phyloP scores from a whole-genome alignment of 345 rosid species.

The Schrenkiella parvula region DNA sequence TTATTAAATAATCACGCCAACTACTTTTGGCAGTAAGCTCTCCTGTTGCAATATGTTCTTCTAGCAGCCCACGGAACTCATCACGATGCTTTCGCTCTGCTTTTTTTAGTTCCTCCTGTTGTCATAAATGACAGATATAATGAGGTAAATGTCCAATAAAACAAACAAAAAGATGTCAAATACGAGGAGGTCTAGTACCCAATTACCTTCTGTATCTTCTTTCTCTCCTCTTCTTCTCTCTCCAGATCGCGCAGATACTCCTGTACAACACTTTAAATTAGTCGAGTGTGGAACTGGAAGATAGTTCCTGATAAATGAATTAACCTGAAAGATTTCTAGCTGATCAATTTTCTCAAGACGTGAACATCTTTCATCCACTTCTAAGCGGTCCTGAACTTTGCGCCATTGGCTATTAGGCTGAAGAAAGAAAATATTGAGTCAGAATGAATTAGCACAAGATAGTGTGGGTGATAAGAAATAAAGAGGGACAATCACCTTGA shows the following conservation, averaged over 20 bases:
- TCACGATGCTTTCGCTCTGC: conserved; percentile 93
- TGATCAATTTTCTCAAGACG: conserved; percentile 89
- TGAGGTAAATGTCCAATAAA: conserved; percentile 1
- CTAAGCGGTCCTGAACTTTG: conserved; percentile 90
- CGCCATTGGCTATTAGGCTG: conserved; percentile 97
- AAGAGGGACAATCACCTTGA: conserved; percentile 51
- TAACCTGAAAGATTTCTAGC: conserved; percentile 84
- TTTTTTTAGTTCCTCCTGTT: conserved; percentile 85
- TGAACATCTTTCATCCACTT: conserved; percentile 85
- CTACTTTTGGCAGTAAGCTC: conserved; percentile 69
- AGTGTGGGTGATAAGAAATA: background rate
- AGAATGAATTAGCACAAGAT: conserved; percentile 11
- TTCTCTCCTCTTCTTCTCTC: conserved; percentile 93
- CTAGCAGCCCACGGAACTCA: conserved; percentile 84
- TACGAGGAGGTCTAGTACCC: background rate
- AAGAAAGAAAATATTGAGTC: conserved; percentile 11
- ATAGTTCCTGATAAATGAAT: conserved; percentile 7
- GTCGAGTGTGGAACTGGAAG: conserved; percentile 19
- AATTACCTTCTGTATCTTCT: conserved; percentile 82
- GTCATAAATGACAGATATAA: conserved; percentile 24
- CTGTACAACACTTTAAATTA: conserved; percentile 44
- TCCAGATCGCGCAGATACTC: conserved; percentile 75
- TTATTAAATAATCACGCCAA: conserved; percentile 81
- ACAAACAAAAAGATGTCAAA: background rate
- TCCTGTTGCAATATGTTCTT: conserved; percentile 70